phyloP scores from a whole-genome alignment of 176 grass and related monocot genomes.

The Saccharum spontaneum region DNA sequence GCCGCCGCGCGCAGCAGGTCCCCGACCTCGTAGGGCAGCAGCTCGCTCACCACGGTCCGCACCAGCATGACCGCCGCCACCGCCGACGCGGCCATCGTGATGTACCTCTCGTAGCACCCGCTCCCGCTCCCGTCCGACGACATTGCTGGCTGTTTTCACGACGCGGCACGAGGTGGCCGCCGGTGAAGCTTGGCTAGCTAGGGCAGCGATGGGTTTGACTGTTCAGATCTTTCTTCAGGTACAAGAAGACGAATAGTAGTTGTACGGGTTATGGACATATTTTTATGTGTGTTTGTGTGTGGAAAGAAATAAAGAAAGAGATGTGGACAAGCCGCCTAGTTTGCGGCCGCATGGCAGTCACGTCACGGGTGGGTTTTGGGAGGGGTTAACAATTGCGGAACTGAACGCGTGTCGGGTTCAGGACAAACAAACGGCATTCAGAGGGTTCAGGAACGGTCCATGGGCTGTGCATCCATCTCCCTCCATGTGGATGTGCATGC shows the following conservation, averaged over 20 bases:
- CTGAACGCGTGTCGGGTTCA: neutral
- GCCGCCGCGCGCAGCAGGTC: constrained; percentile 11
- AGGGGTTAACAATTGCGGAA: neutral
- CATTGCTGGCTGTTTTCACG: neutral
- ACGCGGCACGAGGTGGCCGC: neutral
- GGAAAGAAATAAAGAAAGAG: neutral
- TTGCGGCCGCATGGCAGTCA: neutral
- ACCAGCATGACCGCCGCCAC: constrained; percentile 29
- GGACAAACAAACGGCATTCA: neutral
- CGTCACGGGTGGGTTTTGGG: neutral
- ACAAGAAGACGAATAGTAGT: neutral
- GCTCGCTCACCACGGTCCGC: constrained; percentile 21
- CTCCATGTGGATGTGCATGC: neutral
- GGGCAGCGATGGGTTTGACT: neutral
- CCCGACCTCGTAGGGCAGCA: constrained; percentile 30
- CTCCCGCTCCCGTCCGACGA: neutral
- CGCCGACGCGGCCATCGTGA: constrained; percentile 14
- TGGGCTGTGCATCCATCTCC: neutral
- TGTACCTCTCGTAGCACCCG: constrained; percentile 29
- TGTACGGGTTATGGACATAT: neutral
- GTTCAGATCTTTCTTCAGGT: neutral
- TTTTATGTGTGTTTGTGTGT: neutral
- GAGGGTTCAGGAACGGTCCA: neutral
- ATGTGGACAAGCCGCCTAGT: neutral
- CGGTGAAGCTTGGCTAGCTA: neutral